phyloP scores from a whole-genome alignment of 2,329 filamentous ascomycete genomes.

The Escovopsis sp. region DNA sequence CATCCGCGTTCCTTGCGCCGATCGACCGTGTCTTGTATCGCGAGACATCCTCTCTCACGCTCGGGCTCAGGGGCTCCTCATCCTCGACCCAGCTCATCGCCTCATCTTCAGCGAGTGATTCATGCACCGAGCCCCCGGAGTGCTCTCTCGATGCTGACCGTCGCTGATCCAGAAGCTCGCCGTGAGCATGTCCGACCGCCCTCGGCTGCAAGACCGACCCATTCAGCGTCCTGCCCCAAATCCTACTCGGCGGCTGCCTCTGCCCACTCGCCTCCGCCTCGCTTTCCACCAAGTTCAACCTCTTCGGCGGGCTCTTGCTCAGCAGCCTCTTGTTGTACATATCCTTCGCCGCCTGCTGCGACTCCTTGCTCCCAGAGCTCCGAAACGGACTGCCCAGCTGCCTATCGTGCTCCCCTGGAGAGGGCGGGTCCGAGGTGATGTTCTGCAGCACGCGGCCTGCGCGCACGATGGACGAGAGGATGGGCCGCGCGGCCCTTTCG shows the following conservation, averaged over 20 bases:
- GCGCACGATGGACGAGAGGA: conserved; percentile 42
- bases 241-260: conserved; percentile 3
- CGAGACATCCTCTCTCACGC: conserved; percentile 17
- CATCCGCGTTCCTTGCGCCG: neutral
- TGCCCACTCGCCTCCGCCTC: conserved; percentile 6
- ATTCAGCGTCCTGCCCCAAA: neutral
- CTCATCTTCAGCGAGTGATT: conserved; percentile 18
- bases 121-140: conserved; percentile 18
- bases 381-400: conserved; percentile 42
- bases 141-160: conserved; percentile 12
- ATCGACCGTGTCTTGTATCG: conserved; percentile 13
- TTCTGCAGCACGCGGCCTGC: conserved; percentile 40
- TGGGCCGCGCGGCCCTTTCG: conserved; percentile 23
- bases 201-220: conserved; percentile 7
- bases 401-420: conserved; percentile 34
- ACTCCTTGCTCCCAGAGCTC: conserved; percentile 21
- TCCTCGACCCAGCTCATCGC: conserved; percentile 29
- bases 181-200: conserved; percentile 14
- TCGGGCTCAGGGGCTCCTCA: conserved; percentile 22
- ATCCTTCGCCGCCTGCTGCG: conserved; percentile 15
- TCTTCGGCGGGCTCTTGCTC: conserved; percentile 17
- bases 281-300: conserved; percentile 6
- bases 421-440: conserved; percentile 43
- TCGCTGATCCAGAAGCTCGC: conserved; percentile 3
- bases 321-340: conserved; percentile 10